Evolutionary conservation across 345 rosid genomes (phyloP).

Genomic region (Eucalyptus microcorys): DNA sequence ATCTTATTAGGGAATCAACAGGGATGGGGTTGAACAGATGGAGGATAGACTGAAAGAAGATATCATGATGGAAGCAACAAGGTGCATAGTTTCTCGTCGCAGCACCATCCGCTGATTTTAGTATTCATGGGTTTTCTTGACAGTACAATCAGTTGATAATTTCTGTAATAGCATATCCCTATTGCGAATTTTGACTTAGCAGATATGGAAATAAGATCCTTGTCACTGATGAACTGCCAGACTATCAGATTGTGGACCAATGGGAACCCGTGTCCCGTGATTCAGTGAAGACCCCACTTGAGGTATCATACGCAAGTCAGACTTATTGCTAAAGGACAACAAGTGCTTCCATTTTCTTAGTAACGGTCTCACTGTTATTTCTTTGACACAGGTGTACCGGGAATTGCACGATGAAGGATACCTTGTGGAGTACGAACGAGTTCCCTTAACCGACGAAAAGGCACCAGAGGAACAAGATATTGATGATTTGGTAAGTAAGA

Average conservation of each 20-base stretch:
- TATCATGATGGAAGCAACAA: constrained; percentile 78
- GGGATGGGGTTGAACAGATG: constrained; percentile 89
- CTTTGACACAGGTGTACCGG: constrained; percentile 53
- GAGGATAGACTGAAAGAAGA: constrained; percentile 88
- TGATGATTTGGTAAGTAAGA: constrained; percentile 59
- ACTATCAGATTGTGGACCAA: constrained; percentile 96
- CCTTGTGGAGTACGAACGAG: constrained; percentile 85
- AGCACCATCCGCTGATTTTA: background rate
- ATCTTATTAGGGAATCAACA: constrained; percentile 59
- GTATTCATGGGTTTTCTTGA: background rate
- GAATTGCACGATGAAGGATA: constrained; percentile 82
- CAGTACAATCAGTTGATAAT: background rate
- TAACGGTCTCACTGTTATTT: background rate
- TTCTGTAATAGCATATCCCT: background rate
- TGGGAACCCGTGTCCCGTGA: constrained; percentile 86
- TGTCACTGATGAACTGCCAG: constrained; percentile 95
- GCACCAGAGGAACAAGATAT: constrained; percentile 90
- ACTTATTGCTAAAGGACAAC: background rate
- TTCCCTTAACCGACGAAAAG: constrained; percentile 92
- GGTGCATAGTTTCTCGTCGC: constrained; percentile 19
- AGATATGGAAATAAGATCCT: constrained; percentile 97
- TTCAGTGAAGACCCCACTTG: constrained; percentile 85
- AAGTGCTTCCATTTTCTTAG: background rate
- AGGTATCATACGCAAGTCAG: constrained; percentile 27
- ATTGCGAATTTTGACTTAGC: constrained; percentile 18